These are phyloP conservation scores for Metschnikowia lachancei DNA, from an alignment of 805 yeast genomes.

Conservation along the genomic window DNA sequence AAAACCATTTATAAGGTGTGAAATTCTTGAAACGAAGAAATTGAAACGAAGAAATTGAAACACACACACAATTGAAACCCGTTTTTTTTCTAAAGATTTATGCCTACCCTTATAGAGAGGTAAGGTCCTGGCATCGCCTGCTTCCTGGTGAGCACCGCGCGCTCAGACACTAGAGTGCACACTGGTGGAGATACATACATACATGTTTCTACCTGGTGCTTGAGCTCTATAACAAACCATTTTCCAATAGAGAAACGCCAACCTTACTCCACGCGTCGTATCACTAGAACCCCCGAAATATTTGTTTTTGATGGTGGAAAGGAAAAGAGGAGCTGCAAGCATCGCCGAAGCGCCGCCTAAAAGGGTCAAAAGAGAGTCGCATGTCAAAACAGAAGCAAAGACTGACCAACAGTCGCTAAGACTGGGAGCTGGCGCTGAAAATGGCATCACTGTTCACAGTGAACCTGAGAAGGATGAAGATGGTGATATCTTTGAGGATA, in stretches of 20 bases:
- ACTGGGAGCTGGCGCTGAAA: not conserved
- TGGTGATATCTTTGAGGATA: conserved; percentile 12
- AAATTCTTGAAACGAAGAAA: too few species aligned
- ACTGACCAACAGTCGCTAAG: conserved; percentile 12
- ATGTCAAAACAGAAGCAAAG: conserved; percentile 25
- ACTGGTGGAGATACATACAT: too few species aligned
- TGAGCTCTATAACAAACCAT: not conserved
- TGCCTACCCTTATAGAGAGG: too few species aligned
- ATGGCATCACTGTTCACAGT: not conserved
- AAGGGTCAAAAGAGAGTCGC: conserved; percentile 17
- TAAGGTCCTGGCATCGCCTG: too few species aligned
- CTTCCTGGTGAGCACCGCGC: too few species aligned
- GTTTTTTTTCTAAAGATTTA: too few species aligned
- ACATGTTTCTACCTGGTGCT: too few species aligned
- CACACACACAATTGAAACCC: too few species aligned
- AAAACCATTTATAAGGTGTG: too few species aligned
- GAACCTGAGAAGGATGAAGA: not conserved
- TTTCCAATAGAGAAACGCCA: not conserved
- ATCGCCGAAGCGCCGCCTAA: conserved; percentile 27
- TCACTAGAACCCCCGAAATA: not conserved
- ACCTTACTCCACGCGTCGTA: too few species aligned
- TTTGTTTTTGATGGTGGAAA: conserved; percentile 30
- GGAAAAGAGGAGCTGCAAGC: conserved; percentile 29
- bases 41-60: too few species aligned
- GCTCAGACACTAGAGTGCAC: too few species aligned